Percentiles rank a stretch among this genome's conserved stretches.
Evolutionary conservation across 1,284 basidiomycete genomes (phyloP).

Genomic region (Sphagnurus paluster): DNA sequence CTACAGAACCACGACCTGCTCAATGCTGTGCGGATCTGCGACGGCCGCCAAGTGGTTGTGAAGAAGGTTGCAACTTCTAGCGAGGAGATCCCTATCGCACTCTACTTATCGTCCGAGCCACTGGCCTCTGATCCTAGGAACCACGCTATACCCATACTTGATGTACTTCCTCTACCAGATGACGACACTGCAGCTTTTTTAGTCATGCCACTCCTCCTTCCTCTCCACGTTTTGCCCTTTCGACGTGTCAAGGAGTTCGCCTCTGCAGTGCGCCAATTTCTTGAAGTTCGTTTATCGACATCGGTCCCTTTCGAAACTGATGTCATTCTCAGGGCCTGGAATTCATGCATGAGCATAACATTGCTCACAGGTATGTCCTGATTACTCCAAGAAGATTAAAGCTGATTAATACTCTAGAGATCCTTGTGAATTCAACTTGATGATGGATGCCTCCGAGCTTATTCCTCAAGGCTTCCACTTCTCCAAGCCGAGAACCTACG

Average conservation of each 20-base stretch:
- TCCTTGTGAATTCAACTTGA: slow-evolving; percentile 5
- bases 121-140: slow-evolving; percentile 3
- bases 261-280: not conserved
- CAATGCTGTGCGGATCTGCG: not conserved
- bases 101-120: slow-evolving; percentile 2
- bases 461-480: slow-evolving; percentile 5
- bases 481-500: not conserved
- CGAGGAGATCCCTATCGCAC: slow-evolving; percentile 1
- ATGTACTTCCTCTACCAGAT: slow-evolving; percentile 3
- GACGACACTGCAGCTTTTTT: slow-evolving; percentile 1
- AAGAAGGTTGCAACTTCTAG: not conserved
- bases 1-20: not conserved
- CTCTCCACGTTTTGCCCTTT: not conserved
- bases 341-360: slow-evolving; percentile 6
- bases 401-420: not conserved
- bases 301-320: not conserved
- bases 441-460: slow-evolving; percentile 6
- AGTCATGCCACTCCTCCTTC: not conserved
- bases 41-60: not conserved
- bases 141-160: slow-evolving; percentile 1
- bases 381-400: not conserved
- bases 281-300: not conserved
- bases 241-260: slow-evolving; percentile 4
- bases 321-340: not conserved
- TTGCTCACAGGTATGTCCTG: not conserved